Evolutionary conservation across 306 rosid genomes (phyloP).

Genomic region (Pyrus communis): DNA sequence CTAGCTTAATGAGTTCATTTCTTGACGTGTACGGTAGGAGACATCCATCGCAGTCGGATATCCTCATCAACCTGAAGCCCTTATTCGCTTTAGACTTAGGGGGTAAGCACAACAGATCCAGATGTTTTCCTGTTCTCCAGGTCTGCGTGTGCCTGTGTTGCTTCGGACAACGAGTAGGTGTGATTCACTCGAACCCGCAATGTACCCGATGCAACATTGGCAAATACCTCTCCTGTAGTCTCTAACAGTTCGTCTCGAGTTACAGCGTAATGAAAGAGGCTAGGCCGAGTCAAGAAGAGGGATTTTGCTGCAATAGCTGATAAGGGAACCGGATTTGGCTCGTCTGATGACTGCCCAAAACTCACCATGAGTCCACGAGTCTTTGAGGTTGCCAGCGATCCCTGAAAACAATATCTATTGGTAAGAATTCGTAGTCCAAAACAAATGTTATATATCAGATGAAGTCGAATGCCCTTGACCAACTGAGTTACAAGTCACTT

Average conservation of each 20-base stretch:
- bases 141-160: slow-evolving; percentile 75
- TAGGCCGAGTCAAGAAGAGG: slow-evolving; percentile 75
- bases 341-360: slow-evolving; percentile 86
- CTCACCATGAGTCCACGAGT: slow-evolving; percentile 64
- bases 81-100: slow-evolving; percentile 12
- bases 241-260: slow-evolving; percentile 60
- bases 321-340: slow-evolving; percentile 73
- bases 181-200: slow-evolving; percentile 69
- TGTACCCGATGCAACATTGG: slow-evolving; percentile 42
- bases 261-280: slow-evolving; percentile 45
- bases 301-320: slow-evolving; percentile 61
- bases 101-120: slow-evolving; percentile 77
- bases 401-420: slow-evolving; percentile 31
- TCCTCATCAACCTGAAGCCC: no score
- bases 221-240: slow-evolving; percentile 64
- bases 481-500: no score
- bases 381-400: slow-evolving; percentile 73
- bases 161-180: slow-evolving; percentile 59
- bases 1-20: no score
- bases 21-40: no score
- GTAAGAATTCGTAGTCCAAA: neutral
- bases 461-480: no score
- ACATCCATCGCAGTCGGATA: no score
- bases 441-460: neutral
- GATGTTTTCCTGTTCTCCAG: slow-evolving; percentile 72